Conservation (phyloP, 2,329 filamentous ascomycete species). For the Clarireedia homoeocarpa region DNA sequence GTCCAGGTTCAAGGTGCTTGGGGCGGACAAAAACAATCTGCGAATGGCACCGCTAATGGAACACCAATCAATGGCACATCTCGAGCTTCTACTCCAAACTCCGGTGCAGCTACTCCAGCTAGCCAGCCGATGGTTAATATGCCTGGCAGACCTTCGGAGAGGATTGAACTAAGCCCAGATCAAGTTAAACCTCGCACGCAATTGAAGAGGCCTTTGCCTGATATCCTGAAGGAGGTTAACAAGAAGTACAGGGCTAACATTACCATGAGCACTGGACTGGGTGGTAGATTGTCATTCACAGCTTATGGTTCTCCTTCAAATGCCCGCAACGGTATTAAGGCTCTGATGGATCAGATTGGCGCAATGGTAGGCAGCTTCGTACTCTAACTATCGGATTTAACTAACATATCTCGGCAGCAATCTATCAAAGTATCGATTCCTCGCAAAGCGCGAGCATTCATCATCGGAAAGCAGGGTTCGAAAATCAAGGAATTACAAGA, state of each 20-base stretch:
- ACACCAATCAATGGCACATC: slow-evolving; percentile 33
- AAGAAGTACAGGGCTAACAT: slow-evolving; percentile 83
- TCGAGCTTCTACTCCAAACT: slow-evolving; percentile 53
- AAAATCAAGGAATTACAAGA: slow-evolving; percentile 87
- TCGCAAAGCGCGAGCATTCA: slow-evolving; percentile 72
- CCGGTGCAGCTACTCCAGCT: slow-evolving; percentile 41
- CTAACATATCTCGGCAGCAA: slow-evolving; percentile 38
- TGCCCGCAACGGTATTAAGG: slow-evolving; percentile 67
- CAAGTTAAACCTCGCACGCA: slow-evolving; percentile 68
- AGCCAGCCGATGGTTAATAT: slow-evolving; percentile 49
- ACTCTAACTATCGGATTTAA: slow-evolving; percentile 2
- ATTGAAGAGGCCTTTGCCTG: slow-evolving; percentile 75
- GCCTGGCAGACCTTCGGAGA: slow-evolving; percentile 44
- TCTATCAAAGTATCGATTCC: slow-evolving; percentile 72
- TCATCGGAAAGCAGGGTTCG: slow-evolving; percentile 87
- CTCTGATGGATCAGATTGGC: slow-evolving; percentile 81
- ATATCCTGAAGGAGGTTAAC: slow-evolving; percentile 87
- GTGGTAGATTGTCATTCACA: slow-evolving; percentile 71
- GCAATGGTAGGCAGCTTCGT: slow-evolving; percentile 54
- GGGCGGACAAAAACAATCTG: slow-evolving; percentile 57
- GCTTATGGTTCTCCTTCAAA: slow-evolving; percentile 71
- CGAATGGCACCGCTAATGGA: slow-evolving; percentile 46
- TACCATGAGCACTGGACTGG: slow-evolving; percentile 64
- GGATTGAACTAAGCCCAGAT: slow-evolving; percentile 46
- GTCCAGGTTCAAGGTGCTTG: slow-evolving; percentile 63